Evolutionary conservation across 2,329 filamentous ascomycete species (phyloP).

Genomic region (Microdochium bolleyi): DNA sequence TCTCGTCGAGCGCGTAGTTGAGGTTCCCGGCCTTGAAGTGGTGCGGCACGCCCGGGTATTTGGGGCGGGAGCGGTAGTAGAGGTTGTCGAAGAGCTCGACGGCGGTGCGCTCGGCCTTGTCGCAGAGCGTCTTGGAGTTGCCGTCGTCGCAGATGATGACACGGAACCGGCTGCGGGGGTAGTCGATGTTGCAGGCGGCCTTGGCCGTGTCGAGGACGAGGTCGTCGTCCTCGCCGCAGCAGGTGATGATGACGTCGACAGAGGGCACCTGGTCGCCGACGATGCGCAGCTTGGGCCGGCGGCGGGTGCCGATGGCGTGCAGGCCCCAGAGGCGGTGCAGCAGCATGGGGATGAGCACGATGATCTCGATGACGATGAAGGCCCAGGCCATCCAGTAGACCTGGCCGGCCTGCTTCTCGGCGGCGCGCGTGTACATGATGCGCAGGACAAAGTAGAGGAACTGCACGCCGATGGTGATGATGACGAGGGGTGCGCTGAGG

Average conservation of each 20-base stretch:
- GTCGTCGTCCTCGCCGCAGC: constrained; percentile 48
- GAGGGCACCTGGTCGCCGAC: constrained; percentile 39
- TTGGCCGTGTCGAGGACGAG: constrained; percentile 48
- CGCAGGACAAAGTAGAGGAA: constrained; percentile 3
- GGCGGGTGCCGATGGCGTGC: constrained; percentile 8
- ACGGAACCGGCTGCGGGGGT: constrained; percentile 42
- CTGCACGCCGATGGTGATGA: neutral
- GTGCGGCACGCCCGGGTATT: constrained; percentile 38
- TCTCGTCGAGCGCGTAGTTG: constrained; percentile 48
- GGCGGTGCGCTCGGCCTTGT: constrained; percentile 3
- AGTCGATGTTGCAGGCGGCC: constrained; percentile 45
- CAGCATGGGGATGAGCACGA: constrained; percentile 10
- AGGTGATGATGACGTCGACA: constrained; percentile 49
- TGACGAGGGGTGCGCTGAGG: constrained; percentile 1
- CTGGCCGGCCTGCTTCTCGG: neutral
- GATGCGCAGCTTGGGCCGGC: constrained; percentile 27
- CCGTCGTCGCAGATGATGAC: constrained; percentile 50
- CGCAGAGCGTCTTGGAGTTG: constrained; percentile 29
- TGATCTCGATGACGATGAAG: constrained; percentile 11
- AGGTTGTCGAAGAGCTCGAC: constrained; percentile 37
- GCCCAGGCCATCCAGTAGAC: constrained; percentile 9
- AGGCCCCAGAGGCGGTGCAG: constrained; percentile 12
- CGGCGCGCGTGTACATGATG: neutral
- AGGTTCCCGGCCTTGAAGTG: constrained; percentile 60
- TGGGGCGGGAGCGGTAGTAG: constrained; percentile 42